Percentiles rank a stretch among this genome's conserved stretches.
phyloP scores from a whole-genome alignment of 805 yeast species.

The Metahyphopichia silvanorum region DNA sequence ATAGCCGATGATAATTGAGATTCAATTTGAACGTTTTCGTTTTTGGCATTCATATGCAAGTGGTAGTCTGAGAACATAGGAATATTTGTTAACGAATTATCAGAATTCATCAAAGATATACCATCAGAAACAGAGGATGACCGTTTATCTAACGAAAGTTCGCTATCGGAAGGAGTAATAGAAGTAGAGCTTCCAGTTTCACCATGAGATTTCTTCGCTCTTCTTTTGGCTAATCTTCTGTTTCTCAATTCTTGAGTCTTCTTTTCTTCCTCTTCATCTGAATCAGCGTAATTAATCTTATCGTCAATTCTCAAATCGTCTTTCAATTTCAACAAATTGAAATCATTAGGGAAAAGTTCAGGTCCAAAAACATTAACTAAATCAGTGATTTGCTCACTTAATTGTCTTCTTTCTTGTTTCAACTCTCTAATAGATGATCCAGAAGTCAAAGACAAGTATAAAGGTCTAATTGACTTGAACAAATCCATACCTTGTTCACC shows the following conservation, averaged over 20 bases:
- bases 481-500: slow-evolving; percentile 95
- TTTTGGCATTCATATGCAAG: slow-evolving; percentile 29
- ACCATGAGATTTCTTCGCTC: slow-evolving; percentile 9
- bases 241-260: slow-evolving; percentile 47
- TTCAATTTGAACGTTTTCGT: slow-evolving; percentile 17
- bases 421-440: slow-evolving; percentile 57
- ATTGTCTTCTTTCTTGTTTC: slow-evolving; percentile 55
- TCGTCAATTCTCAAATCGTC: slow-evolving; percentile 29
- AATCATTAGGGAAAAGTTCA: slow-evolving; percentile 75
- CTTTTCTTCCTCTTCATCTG: slow-evolving; percentile 49
- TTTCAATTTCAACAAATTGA: slow-evolving; percentile 53
- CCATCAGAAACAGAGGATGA: slow-evolving; percentile 54
- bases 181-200: slow-evolving; percentile 2
- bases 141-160: slow-evolving; percentile 14
- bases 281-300: slow-evolving; percentile 28
- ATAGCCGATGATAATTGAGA: slow-evolving; percentile 10
- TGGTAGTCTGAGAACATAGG: slow-evolving; percentile 58
- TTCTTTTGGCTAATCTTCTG: slow-evolving; percentile 34
- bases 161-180: slow-evolving; percentile 14
- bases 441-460: slow-evolving; percentile 61
- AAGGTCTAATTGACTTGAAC: slow-evolving; percentile 77
- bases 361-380: slow-evolving; percentile 81
- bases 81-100: slow-evolving; percentile 58
- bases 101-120: slow-evolving; percentile 59
- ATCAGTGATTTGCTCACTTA: slow-evolving; percentile 74